Base-by-base conservation (phyloP, 257 asterid genomes). In the Forsythia viridissima region DNA sequence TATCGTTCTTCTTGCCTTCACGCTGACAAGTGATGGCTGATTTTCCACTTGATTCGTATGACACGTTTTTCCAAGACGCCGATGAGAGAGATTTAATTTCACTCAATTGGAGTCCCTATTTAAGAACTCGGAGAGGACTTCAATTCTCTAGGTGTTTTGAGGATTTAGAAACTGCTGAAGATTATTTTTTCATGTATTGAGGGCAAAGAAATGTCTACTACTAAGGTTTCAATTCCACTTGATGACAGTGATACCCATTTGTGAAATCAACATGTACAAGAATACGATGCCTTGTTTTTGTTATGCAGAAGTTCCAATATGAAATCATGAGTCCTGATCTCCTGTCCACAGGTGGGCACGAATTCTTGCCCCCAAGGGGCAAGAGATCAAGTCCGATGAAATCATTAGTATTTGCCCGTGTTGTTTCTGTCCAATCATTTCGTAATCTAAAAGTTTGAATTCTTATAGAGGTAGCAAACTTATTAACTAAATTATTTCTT, bases 11-110 rank as follows among this genome's bases (percentile, higher is more conserved):
- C 82, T 92, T 67, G 91, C 89, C 78, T 91, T 94, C 90, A 78
- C 77, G 0, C 69, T 91, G 88, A 84, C 90, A 3, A 92, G 97
- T 20, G 99, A 96, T 41, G 99, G 99, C 66, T 96, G 86, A 87
- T 68, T 52, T 71, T n/a, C 51, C 15, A 12, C 51, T 38, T 9
- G 16, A 30, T 63, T 24, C 3, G 5, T 63, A 11, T 24, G 69
- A 21, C 69, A 63, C 37, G 69, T 63, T n/a, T 57, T 8, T 8
- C 67, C 67, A 59, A 59, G 34, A 59, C 9, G 0, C 34, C 36
- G 11, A 55, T n/a, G 65, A 16, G 63, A 15, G 21, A 55, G 8
- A n/a, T 52, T 6, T 55, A 16, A n/a, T 55, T 59, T 59, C 67
- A 8, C 30, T 59, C 67, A 5, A 57, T 57, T 13, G 1, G 20